A percentile compares a stretch with the other conserved stretches of the same genome.
Evolutionary conservation across 208 protist species (phyloP).

Genomic region (Leishmania tarentolae): DNA sequence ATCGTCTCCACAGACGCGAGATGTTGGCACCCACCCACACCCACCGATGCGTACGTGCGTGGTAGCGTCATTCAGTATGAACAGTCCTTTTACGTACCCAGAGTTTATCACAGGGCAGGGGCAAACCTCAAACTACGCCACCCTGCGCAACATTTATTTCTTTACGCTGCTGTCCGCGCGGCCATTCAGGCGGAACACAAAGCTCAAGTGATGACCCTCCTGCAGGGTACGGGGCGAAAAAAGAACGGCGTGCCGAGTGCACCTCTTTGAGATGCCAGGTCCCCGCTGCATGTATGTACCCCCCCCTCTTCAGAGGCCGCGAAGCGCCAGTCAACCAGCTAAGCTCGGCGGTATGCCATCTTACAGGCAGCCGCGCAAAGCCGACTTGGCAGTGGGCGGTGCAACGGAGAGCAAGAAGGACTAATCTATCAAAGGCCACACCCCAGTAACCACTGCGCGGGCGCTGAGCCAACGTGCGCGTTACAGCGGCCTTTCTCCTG

Average conservation of each 20-base stretch:
- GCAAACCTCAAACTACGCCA: constrained; percentile 29
- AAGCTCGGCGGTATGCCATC: neutral
- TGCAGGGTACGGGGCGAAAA: constrained; percentile 33
- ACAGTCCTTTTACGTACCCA: neutral
- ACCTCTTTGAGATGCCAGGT: constrained; percentile 15
- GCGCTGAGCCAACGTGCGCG: neutral
- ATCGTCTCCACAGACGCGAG: neutral
- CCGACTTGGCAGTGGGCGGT: neutral
- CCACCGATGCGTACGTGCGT: neutral
- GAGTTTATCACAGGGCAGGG: constrained; percentile 20
- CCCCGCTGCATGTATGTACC: constrained; percentile 14
- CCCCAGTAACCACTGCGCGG: neutral
- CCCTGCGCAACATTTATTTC: constrained; percentile 26
- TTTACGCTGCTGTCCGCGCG: neutral
- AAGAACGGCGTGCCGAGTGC: constrained; percentile 20
- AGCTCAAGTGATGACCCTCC: constrained; percentile 28
- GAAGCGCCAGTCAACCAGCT: neutral
- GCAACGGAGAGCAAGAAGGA: neutral
- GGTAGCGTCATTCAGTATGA: neutral
- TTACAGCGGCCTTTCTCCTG: neutral
- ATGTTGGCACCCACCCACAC: neutral
- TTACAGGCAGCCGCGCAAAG: neutral
- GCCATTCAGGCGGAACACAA: constrained; percentile 16
- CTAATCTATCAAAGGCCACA: neutral
- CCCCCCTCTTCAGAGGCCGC: neutral